These are phyloP conservation scores for Candida sanyiensis DNA, from an alignment of 805 yeast genomes.

Conservation along the genomic window DNA sequence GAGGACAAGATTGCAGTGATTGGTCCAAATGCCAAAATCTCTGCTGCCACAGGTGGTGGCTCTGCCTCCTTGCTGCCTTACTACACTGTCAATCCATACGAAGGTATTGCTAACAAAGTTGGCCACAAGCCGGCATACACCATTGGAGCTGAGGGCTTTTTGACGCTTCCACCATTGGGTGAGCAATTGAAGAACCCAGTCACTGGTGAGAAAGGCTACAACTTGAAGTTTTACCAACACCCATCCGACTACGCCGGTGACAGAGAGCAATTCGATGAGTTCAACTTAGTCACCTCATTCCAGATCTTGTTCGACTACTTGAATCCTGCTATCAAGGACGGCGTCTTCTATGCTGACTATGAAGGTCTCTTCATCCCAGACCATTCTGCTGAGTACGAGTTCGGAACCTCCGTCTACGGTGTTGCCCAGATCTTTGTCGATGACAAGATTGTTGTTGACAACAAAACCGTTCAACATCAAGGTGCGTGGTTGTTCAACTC, in stretches of 20 bases:
- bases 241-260: slow-evolving; percentile 18
- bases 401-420: slow-evolving; percentile 49
- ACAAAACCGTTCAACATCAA: slow-evolving; percentile 43
- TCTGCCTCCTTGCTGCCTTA: slow-evolving; percentile 48
- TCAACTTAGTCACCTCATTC: slow-evolving; percentile 19
- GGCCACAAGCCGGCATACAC: slow-evolving; percentile 26
- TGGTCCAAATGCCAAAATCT: slow-evolving; percentile 52
- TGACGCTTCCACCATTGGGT: slow-evolving; percentile 31
- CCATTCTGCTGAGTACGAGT: slow-evolving; percentile 41
- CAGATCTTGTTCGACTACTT: slow-evolving; percentile 28
- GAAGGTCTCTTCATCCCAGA: slow-evolving; percentile 44
- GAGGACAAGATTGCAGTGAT: slow-evolving; percentile 42
- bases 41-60: slow-evolving; percentile 57
- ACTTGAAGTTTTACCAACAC: slow-evolving; percentile 24
- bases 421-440: slow-evolving; percentile 51
- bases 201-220: slow-evolving; percentile 24
- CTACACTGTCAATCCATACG: slow-evolving; percentile 43
- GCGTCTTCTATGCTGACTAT: slow-evolving; percentile 41
- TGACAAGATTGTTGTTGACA: slow-evolving; percentile 49
- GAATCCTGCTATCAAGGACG: slow-evolving; percentile 18
- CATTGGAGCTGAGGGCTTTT: slow-evolving; percentile 33
- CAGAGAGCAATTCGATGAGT: slow-evolving; percentile 28
- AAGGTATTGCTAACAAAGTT: slow-evolving; percentile 35
- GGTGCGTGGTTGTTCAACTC: slow-evolving; percentile 48
- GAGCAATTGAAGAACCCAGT: slow-evolving; percentile 20